Evolutionary conservation across 176 grass and related monocot genomes (phyloP), one percentile per base, ranked within the genome.

Genomic region (Cenchrus americanus): DNA sequence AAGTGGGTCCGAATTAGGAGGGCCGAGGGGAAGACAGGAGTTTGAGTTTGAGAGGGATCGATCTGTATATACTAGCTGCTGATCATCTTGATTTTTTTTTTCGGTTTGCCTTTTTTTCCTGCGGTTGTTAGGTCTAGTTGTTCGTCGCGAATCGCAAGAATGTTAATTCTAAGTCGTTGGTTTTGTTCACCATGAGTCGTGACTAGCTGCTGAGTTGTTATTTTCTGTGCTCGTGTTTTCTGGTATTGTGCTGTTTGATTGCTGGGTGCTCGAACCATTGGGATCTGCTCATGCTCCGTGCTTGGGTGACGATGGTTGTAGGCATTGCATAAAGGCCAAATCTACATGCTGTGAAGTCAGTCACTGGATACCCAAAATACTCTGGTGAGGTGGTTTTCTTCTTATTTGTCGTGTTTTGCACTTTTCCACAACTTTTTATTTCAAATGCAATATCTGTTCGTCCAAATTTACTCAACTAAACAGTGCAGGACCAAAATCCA

Each of bases 61-160:
- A 61, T 71, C 49, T 80, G 82, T 43, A 15, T 79, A 57, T 57
- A 57, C 53, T n/a, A n/a, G n/a, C n/a, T 21, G 57, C 84, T 89
- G 87, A 81, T 89, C 77, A 76, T 75, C 82, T 85, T 89, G 52
- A 76, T 85, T 89, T 89, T 82, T 89, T 84, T 84, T 81, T 37
- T 30, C 2, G 27, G 34, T 37, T 37, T 37, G 34, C 1, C 76
- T 76, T 51, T 79, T 88, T 78, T 89, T 86, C 72, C 19, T 82
- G 77, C 87, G 23, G 23, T 41, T 74, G 78, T 70, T 76, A 44
- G 54, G 85, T 67, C 67, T 66, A 73, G 75, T 77, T 69, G 3
- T 66, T 46, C 23, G 11, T 63, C 8, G 59, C 57, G 14, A 41
- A 63, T 69, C 46, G 27, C 66, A 62, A 77, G 7, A 62, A 42